Percentiles rank a stretch among this genome's conserved stretches.
Evolutionary conservation across 2,329 filamentous ascomycete species (phyloP).

Genomic region (Penicillium verrucosum): DNA sequence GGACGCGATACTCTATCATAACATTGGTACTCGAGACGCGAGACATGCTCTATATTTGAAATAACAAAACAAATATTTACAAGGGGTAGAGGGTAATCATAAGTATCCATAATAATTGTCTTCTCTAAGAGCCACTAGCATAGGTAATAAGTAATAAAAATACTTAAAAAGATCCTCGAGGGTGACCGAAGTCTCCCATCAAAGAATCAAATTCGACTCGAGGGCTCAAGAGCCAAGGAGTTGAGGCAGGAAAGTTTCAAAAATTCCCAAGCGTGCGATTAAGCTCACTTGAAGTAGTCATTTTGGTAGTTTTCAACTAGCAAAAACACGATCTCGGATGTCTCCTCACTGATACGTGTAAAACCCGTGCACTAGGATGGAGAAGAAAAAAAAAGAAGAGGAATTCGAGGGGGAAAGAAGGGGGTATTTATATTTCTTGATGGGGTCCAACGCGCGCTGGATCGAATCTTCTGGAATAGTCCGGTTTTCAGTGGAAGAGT

Average conservation of each 20-base stretch:
- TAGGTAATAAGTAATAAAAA: constrained; percentile 39
- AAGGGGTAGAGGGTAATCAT: no score
- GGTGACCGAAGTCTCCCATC: constrained; percentile 7
- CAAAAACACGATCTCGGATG: constrained; percentile 84
- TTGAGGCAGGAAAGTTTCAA: constrained; percentile 53
- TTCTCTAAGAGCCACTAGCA: constrained; percentile 34
- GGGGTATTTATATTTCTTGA: constrained; percentile 24
- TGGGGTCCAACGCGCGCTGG: no score
- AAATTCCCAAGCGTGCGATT: constrained; percentile 74
- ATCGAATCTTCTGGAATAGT: no score
- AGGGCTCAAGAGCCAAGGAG: constrained; percentile 17
- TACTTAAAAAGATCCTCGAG: constrained; percentile 22
- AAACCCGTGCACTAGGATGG: constrained; percentile 60
- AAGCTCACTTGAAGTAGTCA: constrained; percentile 70
- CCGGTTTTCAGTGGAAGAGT: no score
- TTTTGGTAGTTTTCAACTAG: constrained; percentile 82
- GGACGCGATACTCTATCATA: no score
- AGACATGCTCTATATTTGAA: no score
- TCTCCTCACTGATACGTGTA: constrained; percentile 83
- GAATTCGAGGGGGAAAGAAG: constrained; percentile 12
- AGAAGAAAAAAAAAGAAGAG: constrained; percentile 35
- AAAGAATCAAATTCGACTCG: constrained; percentile 12
- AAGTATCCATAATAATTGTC: neutral
- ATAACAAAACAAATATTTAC: no score
- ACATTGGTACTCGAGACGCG: no score